phyloP scores from a whole-genome alignment of 2,329 filamentous ascomycete genomes.

The Plenodomus biglobosus region DNA sequence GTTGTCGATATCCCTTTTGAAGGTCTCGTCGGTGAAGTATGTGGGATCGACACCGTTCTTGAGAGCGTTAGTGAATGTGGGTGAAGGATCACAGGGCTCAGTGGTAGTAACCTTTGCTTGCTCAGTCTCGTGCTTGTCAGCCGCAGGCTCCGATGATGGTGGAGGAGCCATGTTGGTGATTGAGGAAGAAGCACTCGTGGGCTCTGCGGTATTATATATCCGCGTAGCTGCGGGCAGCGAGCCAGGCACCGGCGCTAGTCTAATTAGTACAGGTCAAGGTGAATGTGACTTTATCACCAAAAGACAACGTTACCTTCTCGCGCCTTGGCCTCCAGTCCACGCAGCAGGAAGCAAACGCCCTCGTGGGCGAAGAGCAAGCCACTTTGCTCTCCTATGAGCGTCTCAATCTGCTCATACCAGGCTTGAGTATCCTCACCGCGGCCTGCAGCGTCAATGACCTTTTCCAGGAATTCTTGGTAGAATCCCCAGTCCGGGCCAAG shows the following conservation, averaged over 20 bases:
- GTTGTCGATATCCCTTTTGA: slow-evolving; percentile 8
- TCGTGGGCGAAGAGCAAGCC: slow-evolving; percentile 8
- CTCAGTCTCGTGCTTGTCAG: too few relatives aligned
- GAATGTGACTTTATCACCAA: slow-evolving; percentile 75
- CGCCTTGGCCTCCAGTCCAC: slow-evolving; percentile 64
- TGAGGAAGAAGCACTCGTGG: too few relatives aligned
- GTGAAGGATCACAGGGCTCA: not conserved
- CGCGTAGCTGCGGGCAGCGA: not conserved
- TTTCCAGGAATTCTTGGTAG: slow-evolving; percentile 18
- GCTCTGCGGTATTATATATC: too few relatives aligned
- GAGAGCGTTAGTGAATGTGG: slow-evolving; percentile 34
- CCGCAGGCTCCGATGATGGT: too few relatives aligned
- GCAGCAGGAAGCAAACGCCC: slow-evolving; percentile 16
- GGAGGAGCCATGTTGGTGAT: too few relatives aligned
- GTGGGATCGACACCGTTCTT: slow-evolving; percentile 67
- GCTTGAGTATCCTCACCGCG: slow-evolving; percentile 7
- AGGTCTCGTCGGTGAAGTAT: slow-evolving; percentile 38
- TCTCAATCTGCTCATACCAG: slow-evolving; percentile 14
- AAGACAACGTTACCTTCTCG: slow-evolving; percentile 75
- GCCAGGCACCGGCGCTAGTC: not conserved
- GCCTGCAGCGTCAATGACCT: slow-evolving; percentile 1
- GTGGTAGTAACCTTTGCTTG: too few relatives aligned
- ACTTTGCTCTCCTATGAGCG: slow-evolving; percentile 6
- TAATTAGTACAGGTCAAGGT: slow-evolving; percentile 36
- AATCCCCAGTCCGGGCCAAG: slow-evolving; percentile 15